Percentiles rank a stretch among this genome's conserved stretches.
These are phyloP conservation scores for Volvox carteri DNA, from an alignment of 163 green algal genomes.

Conservation along the genomic window DNA sequence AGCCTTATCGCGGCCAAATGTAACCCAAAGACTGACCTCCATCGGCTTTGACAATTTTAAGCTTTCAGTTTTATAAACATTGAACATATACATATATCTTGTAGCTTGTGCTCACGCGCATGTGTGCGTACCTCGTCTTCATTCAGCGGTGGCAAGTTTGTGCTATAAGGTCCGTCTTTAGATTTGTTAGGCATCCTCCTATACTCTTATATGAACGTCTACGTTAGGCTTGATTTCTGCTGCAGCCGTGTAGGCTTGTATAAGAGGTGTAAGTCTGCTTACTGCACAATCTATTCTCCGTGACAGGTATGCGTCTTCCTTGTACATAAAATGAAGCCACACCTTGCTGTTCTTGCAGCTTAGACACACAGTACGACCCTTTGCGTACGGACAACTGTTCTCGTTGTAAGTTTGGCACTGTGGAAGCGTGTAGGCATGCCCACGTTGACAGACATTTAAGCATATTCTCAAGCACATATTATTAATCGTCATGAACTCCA, in stretches of 20 bases:
- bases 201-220: neutral
- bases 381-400: too few relatives aligned
- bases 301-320: too few relatives aligned
- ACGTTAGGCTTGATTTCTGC: neutral
- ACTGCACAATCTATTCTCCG: too few relatives aligned
- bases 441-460: too few relatives aligned
- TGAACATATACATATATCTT: neutral
- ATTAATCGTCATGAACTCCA: too few relatives aligned
- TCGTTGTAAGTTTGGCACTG: too few relatives aligned
- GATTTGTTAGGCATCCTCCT: neutral
- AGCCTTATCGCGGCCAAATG: conserved; percentile 28
- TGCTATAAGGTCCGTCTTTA: conserved; percentile 18
- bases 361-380: too few relatives aligned
- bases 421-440: too few relatives aligned
- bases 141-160: conserved; percentile 36
- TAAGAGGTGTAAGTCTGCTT: neutral
- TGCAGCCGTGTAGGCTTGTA: neutral
- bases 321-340: too few relatives aligned
- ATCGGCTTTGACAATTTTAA: neutral
- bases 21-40: neutral
- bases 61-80: neutral
- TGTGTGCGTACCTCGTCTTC: conserved; percentile 40
- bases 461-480: too few relatives aligned
- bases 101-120: neutral
- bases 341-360: too few relatives aligned